Evolutionary conservation across 2,329 filamentous ascomycete species (phyloP), one percentile per base, ranked within the genome.

Genomic region (Calonectria honghensis): DNA sequence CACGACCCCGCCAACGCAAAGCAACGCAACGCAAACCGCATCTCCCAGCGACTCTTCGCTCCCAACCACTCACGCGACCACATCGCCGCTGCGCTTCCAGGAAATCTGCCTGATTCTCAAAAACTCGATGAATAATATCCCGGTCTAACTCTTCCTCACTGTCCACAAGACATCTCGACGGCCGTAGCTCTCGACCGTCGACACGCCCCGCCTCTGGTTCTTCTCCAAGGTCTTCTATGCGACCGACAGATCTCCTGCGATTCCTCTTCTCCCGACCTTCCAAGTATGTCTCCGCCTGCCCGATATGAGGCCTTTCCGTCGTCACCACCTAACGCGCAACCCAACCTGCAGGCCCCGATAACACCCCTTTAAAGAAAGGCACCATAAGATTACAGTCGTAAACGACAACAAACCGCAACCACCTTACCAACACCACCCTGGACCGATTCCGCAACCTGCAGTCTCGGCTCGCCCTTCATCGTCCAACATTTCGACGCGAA

Each of bases 191-290:
- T 69, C 76, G 75, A 78, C 79, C 78, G 78, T 78, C 77, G 75
- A 74, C 73, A 73, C 75, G 61, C 74, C 61, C 52, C 67, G 68
- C 76, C 63, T 75, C 73, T 74, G 70, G 76, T 78, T 77, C 77
- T 79, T 74, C 72, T 75, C 75, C 77, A 76, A 81, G 82, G 84
- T 88, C 87, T 92, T 95, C 92, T 93, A 98, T 98, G 96, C 96
- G 92, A 94, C 93, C 91, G 86, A 94, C 93, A 89, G 95, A 97
- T 88, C 93, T 97, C 84, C 92, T 98, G 85, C 94, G 95, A 89
- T 97, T 97, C 89, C 92, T 98, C 82, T 97, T 95, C 85, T 97
- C 84, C 51, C 84, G 97, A 90, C 95, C 95, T 85, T 95, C 95
- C 87, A 98, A 98, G 96, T 98, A 88, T 85, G 94, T 89, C 68